These are phyloP conservation scores for Mortierella antarctica DNA, from an alignment of 192 early-diverging fungal genomes.

Conservation along the genomic window DNA sequence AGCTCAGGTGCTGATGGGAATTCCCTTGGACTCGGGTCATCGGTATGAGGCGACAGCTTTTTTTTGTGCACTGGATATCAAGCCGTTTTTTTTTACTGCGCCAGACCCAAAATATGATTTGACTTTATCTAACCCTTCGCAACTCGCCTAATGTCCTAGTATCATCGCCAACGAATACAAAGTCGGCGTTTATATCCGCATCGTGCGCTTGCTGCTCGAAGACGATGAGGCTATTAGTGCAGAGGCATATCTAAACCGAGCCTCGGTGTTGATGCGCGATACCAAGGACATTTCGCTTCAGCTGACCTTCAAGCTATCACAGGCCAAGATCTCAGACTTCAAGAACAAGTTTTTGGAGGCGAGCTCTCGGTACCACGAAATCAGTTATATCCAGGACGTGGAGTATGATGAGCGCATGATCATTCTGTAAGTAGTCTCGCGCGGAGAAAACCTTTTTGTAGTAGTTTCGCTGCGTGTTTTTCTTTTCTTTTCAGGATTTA, in stretches of 20 bases:
- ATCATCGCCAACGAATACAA: constrained; percentile 74
- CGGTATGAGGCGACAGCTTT: constrained; percentile 45
- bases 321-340: constrained; percentile 87
- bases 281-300: constrained; percentile 62
- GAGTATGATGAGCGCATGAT: constrained; percentile 69
- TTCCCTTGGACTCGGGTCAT: constrained; percentile 92
- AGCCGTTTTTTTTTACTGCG: not conserved
- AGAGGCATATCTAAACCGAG: constrained; percentile 87
- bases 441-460: no score
- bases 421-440: constrained; percentile 64
- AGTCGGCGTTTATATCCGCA: constrained; percentile 84
- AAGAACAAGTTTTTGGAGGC: constrained; percentile 90
- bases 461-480: no score
- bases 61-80: no score
- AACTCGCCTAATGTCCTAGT: constrained; percentile 18
- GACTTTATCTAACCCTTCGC: not conserved
- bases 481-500: no score
- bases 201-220: constrained; percentile 86
- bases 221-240: constrained; percentile 86
- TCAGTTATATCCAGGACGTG: constrained; percentile 77
- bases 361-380: constrained; percentile 83
- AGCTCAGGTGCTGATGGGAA: constrained; percentile 85
- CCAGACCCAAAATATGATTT: not conserved
- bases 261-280: constrained; percentile 71
- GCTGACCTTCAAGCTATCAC: constrained; percentile 81